Conservation (phyloP, 2,329 filamentous ascomycete species). For the Aspergillus felis region DNA sequence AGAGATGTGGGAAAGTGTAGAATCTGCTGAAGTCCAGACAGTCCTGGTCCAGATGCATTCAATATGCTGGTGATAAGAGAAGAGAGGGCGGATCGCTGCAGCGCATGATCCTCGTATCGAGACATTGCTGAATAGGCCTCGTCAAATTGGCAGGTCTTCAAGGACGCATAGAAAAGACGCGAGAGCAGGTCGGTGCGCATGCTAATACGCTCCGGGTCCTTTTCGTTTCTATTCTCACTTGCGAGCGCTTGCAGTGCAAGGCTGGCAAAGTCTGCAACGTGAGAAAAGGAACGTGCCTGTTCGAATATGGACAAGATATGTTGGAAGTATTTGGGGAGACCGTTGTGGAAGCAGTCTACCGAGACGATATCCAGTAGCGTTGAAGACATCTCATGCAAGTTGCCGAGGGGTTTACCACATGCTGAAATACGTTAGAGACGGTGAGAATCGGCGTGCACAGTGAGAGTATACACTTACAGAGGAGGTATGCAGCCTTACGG, state of each 20-base stretch:
- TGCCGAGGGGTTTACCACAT: slow-evolving; percentile 42
- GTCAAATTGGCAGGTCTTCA: slow-evolving; percentile 75
- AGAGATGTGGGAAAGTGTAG: slow-evolving; percentile 67
- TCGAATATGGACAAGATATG: slow-evolving; percentile 84
- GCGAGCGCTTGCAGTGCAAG: slow-evolving; percentile 64
- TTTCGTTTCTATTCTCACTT: slow-evolving; percentile 28
- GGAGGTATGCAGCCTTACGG: slow-evolving; percentile 74
- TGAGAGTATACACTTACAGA: slow-evolving; percentile 60
- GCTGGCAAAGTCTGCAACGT: slow-evolving; percentile 78
- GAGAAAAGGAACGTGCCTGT: slow-evolving; percentile 68
- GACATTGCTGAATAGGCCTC: slow-evolving; percentile 76
- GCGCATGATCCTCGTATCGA: slow-evolving; percentile 65
- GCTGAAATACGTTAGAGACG: slow-evolving; percentile 28
- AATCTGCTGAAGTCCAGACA: slow-evolving; percentile 53
- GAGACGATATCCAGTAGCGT: slow-evolving; percentile 74
- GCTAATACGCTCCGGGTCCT: slow-evolving; percentile 34
- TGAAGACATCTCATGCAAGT: slow-evolving; percentile 45
- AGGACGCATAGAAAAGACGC: slow-evolving; percentile 76
- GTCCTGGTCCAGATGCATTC: slow-evolving; percentile 36
- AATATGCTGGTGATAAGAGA: slow-evolving; percentile 55
- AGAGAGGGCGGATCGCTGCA: slow-evolving; percentile 69
- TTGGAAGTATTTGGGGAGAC: slow-evolving; percentile 77
- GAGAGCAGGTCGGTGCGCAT: slow-evolving; percentile 70
- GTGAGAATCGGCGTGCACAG: neutral
- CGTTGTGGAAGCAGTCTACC: slow-evolving; percentile 63